Conservation (phyloP, 495 filamentous ascomycete species). For the Xylaria castorea region DNA sequence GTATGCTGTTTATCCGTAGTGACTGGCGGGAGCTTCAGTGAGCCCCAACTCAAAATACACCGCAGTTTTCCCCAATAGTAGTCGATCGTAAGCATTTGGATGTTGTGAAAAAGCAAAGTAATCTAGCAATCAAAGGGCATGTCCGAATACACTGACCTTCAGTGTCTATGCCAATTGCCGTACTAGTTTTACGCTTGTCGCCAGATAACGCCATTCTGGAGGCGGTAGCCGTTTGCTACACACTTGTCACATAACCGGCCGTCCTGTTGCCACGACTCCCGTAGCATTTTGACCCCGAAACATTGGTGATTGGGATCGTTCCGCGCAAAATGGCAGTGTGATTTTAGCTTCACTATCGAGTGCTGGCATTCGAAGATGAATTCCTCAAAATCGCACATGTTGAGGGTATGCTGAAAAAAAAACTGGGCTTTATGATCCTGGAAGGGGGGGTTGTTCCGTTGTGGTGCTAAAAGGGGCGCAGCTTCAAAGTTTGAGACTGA, state of each 20-base stretch:
- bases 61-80: not conserved
- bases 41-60: not conserved
- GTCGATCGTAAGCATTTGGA: not conserved
- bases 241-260: conserved; percentile 56
- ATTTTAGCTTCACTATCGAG: conserved; percentile 59
- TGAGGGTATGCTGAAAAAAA: conserved; percentile 15
- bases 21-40: not conserved
- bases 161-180: not conserved
- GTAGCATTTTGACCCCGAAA: conserved; percentile 64
- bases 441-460: not conserved
- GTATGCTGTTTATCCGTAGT: not conserved
- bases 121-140: not conserved
- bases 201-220: conserved; percentile 20
- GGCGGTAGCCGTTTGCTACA: conserved; percentile 23
- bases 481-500: not conserved
- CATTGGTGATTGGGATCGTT: conserved; percentile 70
- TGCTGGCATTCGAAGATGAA: conserved; percentile 68
- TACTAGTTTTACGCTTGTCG: not conserved
- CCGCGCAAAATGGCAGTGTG: conserved; percentile 73
- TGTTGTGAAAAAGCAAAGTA: not conserved
- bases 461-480: not conserved
- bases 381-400: conserved; percentile 72
- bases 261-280: conserved; percentile 58
- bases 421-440: not conserved
- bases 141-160: not conserved